Evolutionary conservation across 2,329 filamentous ascomycete genomes (phyloP).

Genomic region (Exophiala alcalophila): DNA sequence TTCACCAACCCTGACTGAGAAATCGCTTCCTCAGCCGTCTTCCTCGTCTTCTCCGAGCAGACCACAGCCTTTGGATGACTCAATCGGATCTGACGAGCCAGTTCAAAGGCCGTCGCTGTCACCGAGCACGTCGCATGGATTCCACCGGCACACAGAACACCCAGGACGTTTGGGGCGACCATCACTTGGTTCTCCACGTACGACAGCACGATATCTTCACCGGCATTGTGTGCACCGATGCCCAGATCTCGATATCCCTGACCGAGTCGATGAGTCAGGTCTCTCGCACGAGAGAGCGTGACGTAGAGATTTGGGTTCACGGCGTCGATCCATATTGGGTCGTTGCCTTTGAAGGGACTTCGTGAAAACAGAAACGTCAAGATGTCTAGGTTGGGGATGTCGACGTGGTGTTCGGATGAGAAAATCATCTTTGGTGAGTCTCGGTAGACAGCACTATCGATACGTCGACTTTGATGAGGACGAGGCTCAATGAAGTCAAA

Average conservation of each 20-base stretch:
- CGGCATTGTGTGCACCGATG: conserved; percentile 50
- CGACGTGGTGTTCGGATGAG: conserved; percentile 18
- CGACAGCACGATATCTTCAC: conserved; percentile 55
- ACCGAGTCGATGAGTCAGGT: conserved; percentile 52
- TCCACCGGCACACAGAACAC: conserved; percentile 57
- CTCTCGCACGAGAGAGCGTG: conserved; percentile 51
- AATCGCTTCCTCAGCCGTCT: conserved; percentile 49
- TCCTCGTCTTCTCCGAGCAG: conserved; percentile 50
- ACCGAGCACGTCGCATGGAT: conserved; percentile 57
- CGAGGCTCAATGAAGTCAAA: too few relatives aligned
- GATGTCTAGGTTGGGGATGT: conserved; percentile 19
- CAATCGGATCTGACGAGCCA: conserved; percentile 48
- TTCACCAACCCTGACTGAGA: conserved; percentile 48
- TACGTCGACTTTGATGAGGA: too few relatives aligned
- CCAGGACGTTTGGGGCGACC: conserved; percentile 53
- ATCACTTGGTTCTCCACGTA: conserved; percentile 57
- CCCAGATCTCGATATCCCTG: conserved; percentile 55
- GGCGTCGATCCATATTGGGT: conserved; percentile 57
- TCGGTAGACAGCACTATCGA: too few relatives aligned
- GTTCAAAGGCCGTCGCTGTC: conserved; percentile 50
- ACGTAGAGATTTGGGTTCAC: conserved; percentile 51
- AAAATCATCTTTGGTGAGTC: conserved; percentile 21
- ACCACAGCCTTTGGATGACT: conserved; percentile 45
- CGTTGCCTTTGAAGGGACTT: conserved; percentile 42
- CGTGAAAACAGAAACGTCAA: conserved; percentile 21